A percentile compares a stretch with the other conserved stretches of the same genome.
These are phyloP conservation scores for Penicillium diatomitis DNA, from an alignment of 495 filamentous ascomycete species.

Conservation along the genomic window DNA sequence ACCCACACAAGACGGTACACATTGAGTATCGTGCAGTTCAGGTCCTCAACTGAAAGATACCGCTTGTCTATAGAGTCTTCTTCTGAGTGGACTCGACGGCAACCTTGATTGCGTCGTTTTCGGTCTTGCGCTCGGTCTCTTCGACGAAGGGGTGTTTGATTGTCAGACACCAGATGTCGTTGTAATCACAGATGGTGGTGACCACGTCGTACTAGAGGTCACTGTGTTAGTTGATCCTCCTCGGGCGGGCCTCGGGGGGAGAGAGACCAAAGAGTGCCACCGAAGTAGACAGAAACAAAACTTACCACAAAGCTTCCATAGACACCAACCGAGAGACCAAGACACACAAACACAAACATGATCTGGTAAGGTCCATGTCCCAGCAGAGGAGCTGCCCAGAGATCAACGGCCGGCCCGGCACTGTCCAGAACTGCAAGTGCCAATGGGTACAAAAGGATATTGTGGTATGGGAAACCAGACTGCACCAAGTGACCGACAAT, in stretches of 20 bases:
- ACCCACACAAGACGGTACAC: no score
- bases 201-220: slow-evolving; percentile 66
- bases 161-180: slow-evolving; percentile 96
- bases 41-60: background rate
- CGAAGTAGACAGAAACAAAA: background rate
- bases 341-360: slow-evolving; percentile 72
- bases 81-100: slow-evolving; percentile 18
- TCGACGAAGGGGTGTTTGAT: slow-evolving; percentile 62
- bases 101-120: slow-evolving; percentile 11
- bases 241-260: no score
- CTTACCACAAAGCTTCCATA: slow-evolving; percentile 90
- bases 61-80: slow-evolving; percentile 19
- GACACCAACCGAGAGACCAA: slow-evolving; percentile 72
- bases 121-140: slow-evolving; percentile 16
- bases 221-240: background rate
- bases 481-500: slow-evolving; percentile 88
- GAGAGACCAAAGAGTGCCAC: background rate
- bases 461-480: slow-evolving; percentile 76
- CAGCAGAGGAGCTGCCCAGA: slow-evolving; percentile 68
- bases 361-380: slow-evolving; percentile 70
- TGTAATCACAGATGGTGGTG: slow-evolving; percentile 91
- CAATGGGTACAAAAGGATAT: slow-evolving; percentile 63
- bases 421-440: slow-evolving; percentile 67
- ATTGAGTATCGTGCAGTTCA: background rate
- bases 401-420: slow-evolving; percentile 56